Base-by-base conservation (phyloP, 768 basidiomycete species). In the Kwoniella botswanensis region DNA sequence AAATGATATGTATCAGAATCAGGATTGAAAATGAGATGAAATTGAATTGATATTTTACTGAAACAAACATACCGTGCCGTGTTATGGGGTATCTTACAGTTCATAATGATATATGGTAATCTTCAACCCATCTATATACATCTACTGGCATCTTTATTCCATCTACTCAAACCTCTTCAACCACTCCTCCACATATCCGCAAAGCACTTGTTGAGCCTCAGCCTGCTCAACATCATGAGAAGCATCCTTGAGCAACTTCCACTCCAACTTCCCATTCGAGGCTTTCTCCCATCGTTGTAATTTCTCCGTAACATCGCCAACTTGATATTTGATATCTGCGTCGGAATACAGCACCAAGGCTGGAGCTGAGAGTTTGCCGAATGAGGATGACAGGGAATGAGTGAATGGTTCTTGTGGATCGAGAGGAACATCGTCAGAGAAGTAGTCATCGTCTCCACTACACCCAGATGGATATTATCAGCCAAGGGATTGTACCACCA, bases 381-480 rank as follows among this genome's bases (percentile, higher is more conserved):
- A 83, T 3, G 81, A 79, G 29, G 70, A 57, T 12, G 74, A 75
- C 12, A 83, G 76, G n/a, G 82, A 79, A 46, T 81, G 82, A 18
- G 67, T 65, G 69, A 70, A 72, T 15, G 61, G 63, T 44, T 42
- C 46, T 46, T 61, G 43, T 9, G 69, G 67, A 26, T 70, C 22
- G 11, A 54, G 6, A 5, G 80, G 78, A n/a, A 83, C 60, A 62
- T 82, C 81, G 10, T 71, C 61, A n/a, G 80, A 81, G 73, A 83
- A 83, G 65, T 78, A 82, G 61, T 83, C 82, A 67, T 83, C 82
- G 56, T 82, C 77, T 18, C 82, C 82, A 11, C 82, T 83, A 58
- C 35, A 12, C n/a, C 3, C 2, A 10, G 9, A 18, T 26, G 18
- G 2, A 29, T 35, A 9, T 2, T 4, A 22, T 43, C 44, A 44